Percentiles rank a stretch among this genome's conserved stretches.
phyloP scores from a whole-genome alignment of 345 rosid species.

The Salix arbutifolia region DNA sequence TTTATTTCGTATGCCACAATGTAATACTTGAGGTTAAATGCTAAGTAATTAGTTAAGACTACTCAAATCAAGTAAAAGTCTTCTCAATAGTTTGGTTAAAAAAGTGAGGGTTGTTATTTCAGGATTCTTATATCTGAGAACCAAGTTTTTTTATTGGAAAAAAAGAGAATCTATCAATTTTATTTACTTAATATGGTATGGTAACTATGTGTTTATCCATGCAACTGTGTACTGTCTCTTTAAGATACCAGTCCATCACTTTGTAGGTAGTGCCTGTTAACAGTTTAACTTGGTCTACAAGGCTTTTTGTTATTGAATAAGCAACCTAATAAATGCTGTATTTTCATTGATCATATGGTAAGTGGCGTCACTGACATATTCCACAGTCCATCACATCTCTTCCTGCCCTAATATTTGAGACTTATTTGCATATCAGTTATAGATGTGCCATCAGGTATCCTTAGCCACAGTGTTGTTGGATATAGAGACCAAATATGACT shows the following conservation, averaged over 20 bases:
- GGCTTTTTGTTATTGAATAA: neutral
- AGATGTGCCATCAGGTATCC: neutral
- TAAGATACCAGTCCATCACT: neutral
- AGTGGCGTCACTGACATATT: neutral
- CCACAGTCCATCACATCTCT: neutral
- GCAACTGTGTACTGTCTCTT: neutral
- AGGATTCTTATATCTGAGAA: neutral
- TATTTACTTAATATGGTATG: neutral
- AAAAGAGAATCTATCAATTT: neutral
- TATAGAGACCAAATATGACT: neutral
- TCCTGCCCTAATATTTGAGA: neutral
- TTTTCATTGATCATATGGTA: neutral
- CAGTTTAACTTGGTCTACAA: neutral
- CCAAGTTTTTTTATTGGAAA: neutral
- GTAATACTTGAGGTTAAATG: neutral
- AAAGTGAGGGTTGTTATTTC: neutral
- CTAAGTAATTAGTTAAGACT: neutral
- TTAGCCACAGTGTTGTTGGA: neutral
- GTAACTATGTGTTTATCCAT: neutral
- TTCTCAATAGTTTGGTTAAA: neutral
- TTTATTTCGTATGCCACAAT: neutral
- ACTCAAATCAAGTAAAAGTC: neutral
- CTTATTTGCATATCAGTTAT: neutral
- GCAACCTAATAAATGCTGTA: neutral
- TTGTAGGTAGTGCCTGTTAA: neutral